phyloP scores from a whole-genome alignment of 768 basidiomycete species.

The Chalciporus chontae region DNA sequence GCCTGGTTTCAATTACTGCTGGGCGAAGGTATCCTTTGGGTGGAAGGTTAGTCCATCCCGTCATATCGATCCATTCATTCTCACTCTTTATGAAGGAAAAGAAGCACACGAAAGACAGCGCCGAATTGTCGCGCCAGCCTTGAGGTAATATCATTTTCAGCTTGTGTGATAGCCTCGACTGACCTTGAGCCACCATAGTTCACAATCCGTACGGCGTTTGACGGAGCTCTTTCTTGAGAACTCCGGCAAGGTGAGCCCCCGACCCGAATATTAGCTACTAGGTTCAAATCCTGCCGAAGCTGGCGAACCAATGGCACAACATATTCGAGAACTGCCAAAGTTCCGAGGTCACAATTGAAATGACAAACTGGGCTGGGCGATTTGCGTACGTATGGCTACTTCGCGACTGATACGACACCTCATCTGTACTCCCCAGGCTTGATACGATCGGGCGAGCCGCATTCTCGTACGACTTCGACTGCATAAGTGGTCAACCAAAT shows the following conservation, averaged over 20 bases:
- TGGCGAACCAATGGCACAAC: slow-evolving; percentile 49
- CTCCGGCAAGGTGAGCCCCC: slow-evolving; percentile 36
- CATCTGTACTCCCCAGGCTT: slow-evolving; percentile 34
- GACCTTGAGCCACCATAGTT: slow-evolving; percentile 28
- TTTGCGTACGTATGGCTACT: slow-evolving; percentile 47
- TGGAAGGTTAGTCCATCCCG: slow-evolving; percentile 45
- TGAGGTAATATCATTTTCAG: slow-evolving; percentile 39
- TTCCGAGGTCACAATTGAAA: slow-evolving; percentile 46
- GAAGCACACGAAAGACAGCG: slow-evolving; percentile 55
- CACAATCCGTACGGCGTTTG: slow-evolving; percentile 51
- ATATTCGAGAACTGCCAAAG: slow-evolving; percentile 39
- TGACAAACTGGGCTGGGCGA: slow-evolving; percentile 57
- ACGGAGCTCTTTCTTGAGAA: slow-evolving; percentile 54
- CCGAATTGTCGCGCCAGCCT: slow-evolving; percentile 49
- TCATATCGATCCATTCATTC: slow-evolving; percentile 1
- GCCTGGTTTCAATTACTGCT: slow-evolving; percentile 60
- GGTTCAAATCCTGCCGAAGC: slow-evolving; percentile 18
- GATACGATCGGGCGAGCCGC: slow-evolving; percentile 61
- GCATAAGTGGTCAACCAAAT: slow-evolving; percentile 48
- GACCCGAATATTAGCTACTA: not conserved
- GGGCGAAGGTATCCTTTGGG: slow-evolving; percentile 63
- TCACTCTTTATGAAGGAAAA: slow-evolving; percentile 38
- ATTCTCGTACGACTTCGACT: slow-evolving; percentile 59
- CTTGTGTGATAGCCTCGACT: not conserved
- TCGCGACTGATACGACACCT: not conserved